Evolutionary conservation across 2,329 filamentous ascomycete genomes (phyloP).

Genomic region (Myriosclerotinia duriaeana): DNA sequence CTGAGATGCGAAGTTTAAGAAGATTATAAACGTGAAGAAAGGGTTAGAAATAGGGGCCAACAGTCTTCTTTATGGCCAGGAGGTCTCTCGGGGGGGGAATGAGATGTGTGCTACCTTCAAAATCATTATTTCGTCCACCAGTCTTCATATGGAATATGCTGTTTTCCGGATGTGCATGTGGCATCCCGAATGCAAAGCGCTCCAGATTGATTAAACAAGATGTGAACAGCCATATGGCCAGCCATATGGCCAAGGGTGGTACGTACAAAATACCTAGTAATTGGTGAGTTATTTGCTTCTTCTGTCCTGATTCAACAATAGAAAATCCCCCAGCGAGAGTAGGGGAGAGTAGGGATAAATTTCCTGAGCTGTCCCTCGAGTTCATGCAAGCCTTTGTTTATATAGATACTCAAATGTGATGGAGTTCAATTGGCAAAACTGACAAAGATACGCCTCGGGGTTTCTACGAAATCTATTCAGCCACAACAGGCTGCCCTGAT

Average conservation of each 20-base stretch:
- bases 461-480: not conserved
- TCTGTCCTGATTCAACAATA: not conserved
- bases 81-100: no score
- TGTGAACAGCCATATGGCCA: not conserved
- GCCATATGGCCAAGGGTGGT: not conserved
- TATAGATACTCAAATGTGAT: not conserved
- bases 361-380: not conserved
- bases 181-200: not conserved
- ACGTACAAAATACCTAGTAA: no score
- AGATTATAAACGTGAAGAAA: not conserved
- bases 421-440: not conserved
- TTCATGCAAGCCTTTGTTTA: not conserved
- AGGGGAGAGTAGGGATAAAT: not conserved
- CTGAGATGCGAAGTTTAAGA: not conserved
- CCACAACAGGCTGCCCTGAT: not conserved
- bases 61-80: not conserved
- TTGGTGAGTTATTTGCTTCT: constrained; percentile 4
- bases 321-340: not conserved
- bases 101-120: no score
- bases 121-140: not conserved
- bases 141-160: not conserved
- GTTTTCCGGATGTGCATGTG: not conserved
- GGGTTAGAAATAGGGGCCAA: not conserved
- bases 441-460: constrained; percentile 7
- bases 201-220: not conserved